These are phyloP conservation scores for Ascochyta viciae-villosae DNA, from an alignment of 2,329 filamentous ascomycete species.

Conservation along the genomic window DNA sequence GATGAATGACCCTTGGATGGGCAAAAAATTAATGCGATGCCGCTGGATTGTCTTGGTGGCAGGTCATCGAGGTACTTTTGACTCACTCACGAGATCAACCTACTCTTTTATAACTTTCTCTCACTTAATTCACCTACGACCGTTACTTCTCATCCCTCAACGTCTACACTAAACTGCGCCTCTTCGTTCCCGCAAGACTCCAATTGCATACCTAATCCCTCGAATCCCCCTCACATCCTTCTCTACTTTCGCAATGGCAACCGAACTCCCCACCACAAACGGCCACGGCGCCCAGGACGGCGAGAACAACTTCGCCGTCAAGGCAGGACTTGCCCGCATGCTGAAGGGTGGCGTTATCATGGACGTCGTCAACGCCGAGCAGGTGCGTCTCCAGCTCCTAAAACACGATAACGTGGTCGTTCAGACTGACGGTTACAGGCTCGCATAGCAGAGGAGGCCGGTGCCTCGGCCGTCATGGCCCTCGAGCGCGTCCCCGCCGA, in stretches of 20 bases:
- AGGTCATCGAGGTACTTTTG: conserved; percentile 32
- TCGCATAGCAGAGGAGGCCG: conserved; percentile 95
- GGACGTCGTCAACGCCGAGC: conserved; percentile 94
- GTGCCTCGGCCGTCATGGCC: conserved; percentile 96
- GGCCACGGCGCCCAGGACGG: conserved; percentile 53
- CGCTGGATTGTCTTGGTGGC: conserved; percentile 23
- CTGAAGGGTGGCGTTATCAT: conserved; percentile 99
- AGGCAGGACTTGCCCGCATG: conserved; percentile 96
- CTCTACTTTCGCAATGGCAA: conserved; percentile 49
- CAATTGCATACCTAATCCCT: conserved; percentile 2
- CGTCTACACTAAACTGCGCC: not conserved
- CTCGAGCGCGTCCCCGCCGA: conserved; percentile 97
- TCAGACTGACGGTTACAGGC: conserved; percentile 61
- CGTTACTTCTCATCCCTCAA: not conserved
- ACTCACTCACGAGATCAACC: conserved; percentile 27
- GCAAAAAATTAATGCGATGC: conserved; percentile 37
- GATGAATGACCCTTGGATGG: conserved; percentile 28
- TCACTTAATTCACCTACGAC: not conserved
- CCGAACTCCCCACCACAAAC: conserved; percentile 58
- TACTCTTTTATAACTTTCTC: conserved; percentile 13
- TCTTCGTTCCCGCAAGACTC: not conserved
- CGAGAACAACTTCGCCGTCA: conserved; percentile 78
- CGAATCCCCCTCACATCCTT: not conserved
- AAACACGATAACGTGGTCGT: not conserved
- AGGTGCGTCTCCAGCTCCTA: conserved; percentile 55